Base-by-base conservation (phyloP, 768 basidiomycete genomes). In the Lentinula aciculospora region DNA sequence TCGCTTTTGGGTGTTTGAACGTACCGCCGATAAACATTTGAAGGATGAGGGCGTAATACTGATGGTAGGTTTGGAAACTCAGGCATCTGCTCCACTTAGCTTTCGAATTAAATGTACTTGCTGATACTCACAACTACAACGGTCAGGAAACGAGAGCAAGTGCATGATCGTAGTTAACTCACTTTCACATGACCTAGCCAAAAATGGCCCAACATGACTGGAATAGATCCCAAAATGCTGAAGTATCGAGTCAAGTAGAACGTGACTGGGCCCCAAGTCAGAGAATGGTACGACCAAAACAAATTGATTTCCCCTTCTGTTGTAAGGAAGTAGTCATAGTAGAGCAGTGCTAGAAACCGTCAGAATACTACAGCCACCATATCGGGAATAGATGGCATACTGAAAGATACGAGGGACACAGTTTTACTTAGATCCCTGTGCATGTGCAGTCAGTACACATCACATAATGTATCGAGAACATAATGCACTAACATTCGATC, bases 301-400 rank as follows among this genome's bases (percentile, higher is more conserved):
- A 69, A 63, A 53, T 67, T 64, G 9, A 75, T 58, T 57, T 80
- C 78, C 25, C 44, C 49, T 0, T 62, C 27, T 8, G 78, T 59
- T 2, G 77, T 80, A 39, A 79, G 64, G 23, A 68, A n/a, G 51
- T 74, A 77, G 63, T 79, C 78, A 47, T 78, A 75, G 28, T 58
- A 49, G 6, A 49, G 47, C 28, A 49, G 21, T 29, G 47, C 47
- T 49, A 23, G 28, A 19, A 49, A n/a, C 28, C 5, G 13, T 29
- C 27, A 49, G 13, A 28, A 29, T 13, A 49, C 28, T 15, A 9
- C 42, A 21, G 25, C 4, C 21, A 15, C 23, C 15, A 15, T 15
- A 29, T 49, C 5, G 23, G 28, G 28, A 31, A 49, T 0, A 12
- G 3, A 13, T 15, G 19, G 15, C 47, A 29, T 34, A 49, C 47